Conservation (phyloP, 495 filamentous ascomycete species). For the Tuber borchii region DNA sequence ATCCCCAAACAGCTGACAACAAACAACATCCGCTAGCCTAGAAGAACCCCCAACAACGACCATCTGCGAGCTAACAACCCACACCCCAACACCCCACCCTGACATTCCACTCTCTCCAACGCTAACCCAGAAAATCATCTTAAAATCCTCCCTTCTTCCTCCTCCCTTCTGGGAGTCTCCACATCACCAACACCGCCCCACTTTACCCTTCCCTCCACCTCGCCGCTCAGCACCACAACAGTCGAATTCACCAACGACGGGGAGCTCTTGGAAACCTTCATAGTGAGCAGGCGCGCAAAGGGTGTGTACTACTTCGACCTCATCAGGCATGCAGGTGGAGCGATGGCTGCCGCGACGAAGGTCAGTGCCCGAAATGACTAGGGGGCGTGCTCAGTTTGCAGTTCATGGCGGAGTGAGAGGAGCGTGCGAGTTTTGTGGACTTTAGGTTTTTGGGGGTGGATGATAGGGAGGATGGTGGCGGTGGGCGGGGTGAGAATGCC, state of each 20-base stretch:
- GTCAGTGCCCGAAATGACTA: constrained; percentile 82
- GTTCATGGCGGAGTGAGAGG: constrained; percentile 84
- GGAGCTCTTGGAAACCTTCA: constrained; percentile 71
- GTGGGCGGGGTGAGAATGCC: constrained; percentile 11
- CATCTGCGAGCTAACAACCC: constrained; percentile 86
- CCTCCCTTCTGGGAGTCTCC: background rate
- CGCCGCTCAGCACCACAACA: constrained; percentile 68
- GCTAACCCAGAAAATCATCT: constrained; percentile 87
- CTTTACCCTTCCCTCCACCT: constrained; percentile 65
- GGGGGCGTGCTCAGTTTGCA: constrained; percentile 87
- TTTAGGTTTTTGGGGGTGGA: constrained; percentile 69
- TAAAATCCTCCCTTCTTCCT: constrained; percentile 44
- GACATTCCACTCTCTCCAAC: constrained; percentile 80
- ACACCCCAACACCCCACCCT: constrained; percentile 58
- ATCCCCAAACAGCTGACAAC: background rate
- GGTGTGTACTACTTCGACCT: constrained; percentile 67
- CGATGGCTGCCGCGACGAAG: constrained; percentile 86
- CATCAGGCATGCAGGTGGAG: constrained; percentile 72
- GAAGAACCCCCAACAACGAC: constrained; percentile 79
- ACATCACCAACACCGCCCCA: constrained; percentile 50
- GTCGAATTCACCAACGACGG: constrained; percentile 76
- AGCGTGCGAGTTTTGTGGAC: constrained; percentile 64
- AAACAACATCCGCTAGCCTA: constrained; percentile 56
- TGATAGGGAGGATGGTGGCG: constrained; percentile 54
- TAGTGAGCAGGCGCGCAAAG: constrained; percentile 47